Base-by-base conservation (phyloP, 176 grass and related monocot genomes). In the Typha latifolia region DNA sequence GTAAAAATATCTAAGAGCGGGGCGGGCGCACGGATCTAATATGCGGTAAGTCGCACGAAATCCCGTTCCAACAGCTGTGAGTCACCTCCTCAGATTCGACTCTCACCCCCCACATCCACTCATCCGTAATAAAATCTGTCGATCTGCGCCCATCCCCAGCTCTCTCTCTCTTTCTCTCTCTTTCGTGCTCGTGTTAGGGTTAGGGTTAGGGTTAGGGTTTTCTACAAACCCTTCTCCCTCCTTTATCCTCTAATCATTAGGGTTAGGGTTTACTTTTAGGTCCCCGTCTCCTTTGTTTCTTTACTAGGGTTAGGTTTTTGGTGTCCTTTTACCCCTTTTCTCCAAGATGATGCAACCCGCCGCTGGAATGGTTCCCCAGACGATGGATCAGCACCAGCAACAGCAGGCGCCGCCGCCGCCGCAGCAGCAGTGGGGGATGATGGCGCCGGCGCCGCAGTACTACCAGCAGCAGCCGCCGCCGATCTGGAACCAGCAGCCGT, bases 141-240 rank as follows among this genome's bases (percentile, higher is more conserved):
- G 4, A 20, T 14, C 1, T 63, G 64, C 67, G 72, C 34, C 70
- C 72, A 70, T 72, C 65, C 49, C 14, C 32, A 67, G 67, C 64
- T 75, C 67, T 66, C 22, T 69, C 47, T 26, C 43, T 18, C 37
- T 5, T 29, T 32, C 66, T 55, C 64, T 52, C 47, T 64, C 7
- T 59, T 11, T 16, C 61, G 10, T 14, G 69, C 32, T 76, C 16
- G 3, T 21, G 18, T 21, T 91, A 82, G 89, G 89, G 78, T 84
- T 91, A 82, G 89, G 89, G 78, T 84, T 87, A 81, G 62, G 43
- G 71, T 51, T 71, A 51, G n/a, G 23, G 49, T 47, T 69, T 47
- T 68, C 29, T 59, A 56, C 19, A n/a, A 43, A 13, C 16, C 50
- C 29, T 70, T 26, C 6, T 27, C 14, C 26, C 50, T 32, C 47